A percentile compares a stretch with the other conserved stretches of the same genome.
phyloP scores from a whole-genome alignment of 2,329 filamentous ascomycete species.

The Erysiphe pulchra region DNA sequence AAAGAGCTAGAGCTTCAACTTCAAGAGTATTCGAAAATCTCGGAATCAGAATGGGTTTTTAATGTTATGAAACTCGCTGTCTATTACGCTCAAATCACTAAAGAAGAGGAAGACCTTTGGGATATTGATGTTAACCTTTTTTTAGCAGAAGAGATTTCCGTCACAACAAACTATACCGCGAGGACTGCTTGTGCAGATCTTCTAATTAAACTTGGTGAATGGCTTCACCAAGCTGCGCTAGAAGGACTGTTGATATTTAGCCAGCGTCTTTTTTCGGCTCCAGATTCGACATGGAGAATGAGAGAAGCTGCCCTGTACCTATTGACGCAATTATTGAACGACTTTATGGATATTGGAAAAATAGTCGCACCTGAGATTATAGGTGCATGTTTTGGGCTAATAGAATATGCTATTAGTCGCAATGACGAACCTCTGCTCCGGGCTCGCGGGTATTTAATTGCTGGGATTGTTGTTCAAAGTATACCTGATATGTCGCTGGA shows the following conservation, averaged over 20 bases:
- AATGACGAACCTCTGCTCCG: conserved; percentile 51
- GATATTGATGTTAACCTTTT: conserved; percentile 92
- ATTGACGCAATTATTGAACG: conserved; percentile 58
- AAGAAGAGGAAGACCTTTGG: conserved; percentile 86
- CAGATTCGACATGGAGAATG: conserved; percentile 26
- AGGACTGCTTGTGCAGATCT: conserved; percentile 81
- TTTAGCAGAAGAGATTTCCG: conserved; percentile 78
- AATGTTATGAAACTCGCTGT: conserved; percentile 71
- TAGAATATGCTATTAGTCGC: conserved; percentile 49
- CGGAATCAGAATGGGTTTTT: conserved; percentile 53
- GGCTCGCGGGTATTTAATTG: conserved; percentile 67
- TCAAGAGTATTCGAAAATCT: conserved; percentile 27
- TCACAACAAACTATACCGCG: conserved; percentile 88
- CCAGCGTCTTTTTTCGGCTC: conserved; percentile 39
- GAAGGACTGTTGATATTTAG: conserved; percentile 60
- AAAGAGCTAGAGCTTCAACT: conserved; percentile 70
- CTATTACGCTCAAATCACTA: conserved; percentile 68
- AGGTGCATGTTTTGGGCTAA: conserved; percentile 52
- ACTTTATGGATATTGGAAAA: conserved; percentile 58
- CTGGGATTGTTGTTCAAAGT: conserved; percentile 51
- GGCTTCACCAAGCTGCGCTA: conserved; percentile 50
- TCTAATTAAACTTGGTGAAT: conserved; percentile 77
- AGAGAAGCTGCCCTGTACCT: conserved; percentile 69
- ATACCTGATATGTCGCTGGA: conserved; percentile 31
- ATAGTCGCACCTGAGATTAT: conserved; percentile 42